Conservation (phyloP, 2,329 filamentous ascomycete genomes). For the Colletotrichum sp. region DNA sequence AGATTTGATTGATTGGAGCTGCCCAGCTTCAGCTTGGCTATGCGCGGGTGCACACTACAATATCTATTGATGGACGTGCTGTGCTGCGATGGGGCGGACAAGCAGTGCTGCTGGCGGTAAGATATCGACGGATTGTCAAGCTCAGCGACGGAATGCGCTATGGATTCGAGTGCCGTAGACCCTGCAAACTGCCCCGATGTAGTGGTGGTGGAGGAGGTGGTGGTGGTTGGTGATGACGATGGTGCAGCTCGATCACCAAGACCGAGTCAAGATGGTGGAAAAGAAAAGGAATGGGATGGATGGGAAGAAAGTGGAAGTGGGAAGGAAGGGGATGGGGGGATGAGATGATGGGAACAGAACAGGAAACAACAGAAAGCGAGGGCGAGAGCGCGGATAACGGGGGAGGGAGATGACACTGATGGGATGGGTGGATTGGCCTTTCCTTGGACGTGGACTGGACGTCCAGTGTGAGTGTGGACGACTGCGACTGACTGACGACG, state of each 20-base stretch:
- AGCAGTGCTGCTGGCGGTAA: neutral
- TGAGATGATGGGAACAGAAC: neutral
- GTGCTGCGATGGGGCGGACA: neutral
- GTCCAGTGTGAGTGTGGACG: neutral
- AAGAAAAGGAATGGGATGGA: neutral
- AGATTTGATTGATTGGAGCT: neutral
- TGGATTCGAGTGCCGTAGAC: neutral
- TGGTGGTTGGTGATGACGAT: neutral
- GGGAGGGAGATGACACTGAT: neutral
- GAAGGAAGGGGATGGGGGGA: neutral
- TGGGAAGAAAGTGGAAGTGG: neutral
- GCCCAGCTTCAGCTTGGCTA: neutral
- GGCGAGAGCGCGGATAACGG: neutral
- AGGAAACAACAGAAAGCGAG: neutral
- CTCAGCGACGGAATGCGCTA: neutral
- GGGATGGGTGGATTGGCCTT: neutral
- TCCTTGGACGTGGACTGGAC: neutral
- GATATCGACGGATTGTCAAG: neutral
- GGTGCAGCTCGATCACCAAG: neutral
- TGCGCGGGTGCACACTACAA: neutral
- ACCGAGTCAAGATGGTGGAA: neutral
- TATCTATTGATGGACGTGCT: neutral
- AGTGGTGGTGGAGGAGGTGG: neutral
- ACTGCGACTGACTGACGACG: neutral
- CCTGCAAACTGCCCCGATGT: neutral